Conservation (phyloP, 2,329 filamentous ascomycete genomes). For the Sporothrix variecibatus region DNA sequence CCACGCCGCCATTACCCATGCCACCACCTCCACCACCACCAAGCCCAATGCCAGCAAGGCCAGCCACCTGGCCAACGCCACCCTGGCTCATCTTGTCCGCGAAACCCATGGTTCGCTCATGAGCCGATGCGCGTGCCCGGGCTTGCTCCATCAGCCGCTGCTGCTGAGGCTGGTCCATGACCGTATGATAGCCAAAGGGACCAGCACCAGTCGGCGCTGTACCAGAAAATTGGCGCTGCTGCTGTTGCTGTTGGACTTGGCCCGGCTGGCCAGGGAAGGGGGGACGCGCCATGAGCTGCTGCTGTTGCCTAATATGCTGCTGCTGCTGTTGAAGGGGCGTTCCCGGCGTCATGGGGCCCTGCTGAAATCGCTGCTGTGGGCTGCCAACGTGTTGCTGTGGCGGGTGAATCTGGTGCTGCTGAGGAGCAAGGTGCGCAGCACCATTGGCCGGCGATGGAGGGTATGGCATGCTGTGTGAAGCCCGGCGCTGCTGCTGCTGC, state of each 20-base stretch:
- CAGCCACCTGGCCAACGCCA: slow-evolving; percentile 36
- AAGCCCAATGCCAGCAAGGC: slow-evolving; percentile 44
- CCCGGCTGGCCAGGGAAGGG: slow-evolving; percentile 32
- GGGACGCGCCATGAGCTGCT: slow-evolving; percentile 32
- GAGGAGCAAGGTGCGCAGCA: slow-evolving; percentile 40
- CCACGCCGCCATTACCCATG: slow-evolving; percentile 34
- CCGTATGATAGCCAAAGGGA: slow-evolving; percentile 51
- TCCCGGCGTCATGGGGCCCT: slow-evolving; percentile 21
- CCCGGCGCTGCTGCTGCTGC: slow-evolving; percentile 38
- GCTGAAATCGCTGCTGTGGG: slow-evolving; percentile 24
- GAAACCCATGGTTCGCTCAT: slow-evolving; percentile 46
- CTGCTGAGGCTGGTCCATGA: slow-evolving; percentile 53
- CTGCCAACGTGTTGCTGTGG: slow-evolving; percentile 43
- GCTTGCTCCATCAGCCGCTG: slow-evolving; percentile 55
- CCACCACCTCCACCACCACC: slow-evolving; percentile 5
- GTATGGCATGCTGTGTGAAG: slow-evolving; percentile 28
- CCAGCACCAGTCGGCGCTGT: slow-evolving; percentile 30
- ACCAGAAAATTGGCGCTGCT: slow-evolving; percentile 31
- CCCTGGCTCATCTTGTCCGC: slow-evolving; percentile 41
- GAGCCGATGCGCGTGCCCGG: slow-evolving; percentile 47
- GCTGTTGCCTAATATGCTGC: slow-evolving; percentile 35
- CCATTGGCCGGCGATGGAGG: slow-evolving; percentile 51
- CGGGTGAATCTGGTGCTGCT: slow-evolving; percentile 44
- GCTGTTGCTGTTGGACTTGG: slow-evolving; percentile 9
- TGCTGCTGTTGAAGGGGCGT: slow-evolving; percentile 28